Conservation (phyloP, 1,284 basidiomycete species). For the Ceraceosorus guamensis region DNA sequence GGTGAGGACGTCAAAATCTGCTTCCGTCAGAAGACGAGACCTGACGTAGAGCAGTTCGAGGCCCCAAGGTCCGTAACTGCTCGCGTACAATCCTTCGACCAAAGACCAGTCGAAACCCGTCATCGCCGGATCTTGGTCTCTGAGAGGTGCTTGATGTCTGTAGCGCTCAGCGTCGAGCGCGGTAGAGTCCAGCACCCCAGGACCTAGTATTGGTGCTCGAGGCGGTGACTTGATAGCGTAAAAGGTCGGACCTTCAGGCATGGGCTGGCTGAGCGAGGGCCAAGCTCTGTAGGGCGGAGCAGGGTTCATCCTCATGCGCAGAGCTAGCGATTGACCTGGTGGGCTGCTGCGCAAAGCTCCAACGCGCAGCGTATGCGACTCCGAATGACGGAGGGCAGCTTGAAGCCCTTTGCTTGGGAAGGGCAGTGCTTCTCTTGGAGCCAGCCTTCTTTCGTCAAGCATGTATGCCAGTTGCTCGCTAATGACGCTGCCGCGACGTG, state of each 20-base stretch:
- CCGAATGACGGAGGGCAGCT: no score
- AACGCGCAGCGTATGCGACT: no score
- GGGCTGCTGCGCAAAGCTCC: no score
- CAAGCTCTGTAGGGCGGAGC: conserved; percentile 25
- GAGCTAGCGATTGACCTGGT: no score
- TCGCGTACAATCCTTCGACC: conserved; percentile 26
- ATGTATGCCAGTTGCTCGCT: no score
- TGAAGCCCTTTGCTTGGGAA: no score
- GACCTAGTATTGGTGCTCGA: background rate
- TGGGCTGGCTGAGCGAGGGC: conserved; percentile 14
- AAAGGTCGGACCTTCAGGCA: conserved; percentile 12
- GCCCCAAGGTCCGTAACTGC: conserved; percentile 34
- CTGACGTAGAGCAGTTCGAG: conserved; percentile 31
- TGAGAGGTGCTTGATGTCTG: conserved; percentile 11
- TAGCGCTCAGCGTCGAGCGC: conserved; percentile 7
- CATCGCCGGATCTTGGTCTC: conserved; percentile 15
- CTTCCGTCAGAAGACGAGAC: conserved; percentile 20
- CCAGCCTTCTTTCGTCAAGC: no score
- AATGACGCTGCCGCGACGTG: no score
- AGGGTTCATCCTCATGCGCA: conserved; percentile 18
- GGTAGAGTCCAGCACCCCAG: background rate
- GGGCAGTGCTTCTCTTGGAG: no score
- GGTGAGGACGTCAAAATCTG: conserved; percentile 16
- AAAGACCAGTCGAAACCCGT: conserved; percentile 22
- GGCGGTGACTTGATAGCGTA: conserved; percentile 9